Base-by-base conservation (phyloP, 139 green algal species). In the Spirogloea muscicola region DNA sequence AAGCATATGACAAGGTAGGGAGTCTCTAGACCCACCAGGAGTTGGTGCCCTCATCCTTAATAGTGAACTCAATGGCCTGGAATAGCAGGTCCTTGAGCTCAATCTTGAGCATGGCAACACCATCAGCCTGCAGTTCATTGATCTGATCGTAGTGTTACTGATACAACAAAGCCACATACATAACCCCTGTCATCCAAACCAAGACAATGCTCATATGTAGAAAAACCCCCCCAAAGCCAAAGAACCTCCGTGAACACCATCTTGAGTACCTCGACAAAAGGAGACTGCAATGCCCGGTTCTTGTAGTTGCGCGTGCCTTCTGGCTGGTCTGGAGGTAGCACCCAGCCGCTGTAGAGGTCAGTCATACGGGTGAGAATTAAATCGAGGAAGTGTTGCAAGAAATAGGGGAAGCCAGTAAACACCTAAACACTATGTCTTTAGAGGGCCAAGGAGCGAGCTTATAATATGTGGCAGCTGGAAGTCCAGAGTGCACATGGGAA, bases 271-370 rank as follows among this genome's bases (percentile, higher is more conserved):
- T 29, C 42, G 2, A n/a, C 74, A 63, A 87, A 96, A 1, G 89
- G 90, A 16, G 91, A 96, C 81, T 98, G 93, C 79, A 98, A 84
- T 3, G 93, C 93, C 18, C 93, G 83, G 13, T 96, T 85, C 72
- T 98, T 98, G 84, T 98, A 98, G 59, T 90, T 74, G 2, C 86
- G 76, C 3, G 93, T 97, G 57, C 90, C 91, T 31, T 90, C 84
- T 73, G 58, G 68, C 38, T 39, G 38, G 1, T 34, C n/a, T 58
- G 29, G 52, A 66, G 68, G 68, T 36, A 77, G n/a, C 10, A 9
- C 87, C 90, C 68, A 93, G 36, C 59, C 13, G 13, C 65, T 68
- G 65, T 3, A 71, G 21, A 1, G 33, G 18, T 10, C 4, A 29
- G n/a, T n/a, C 13, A 48, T 38, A 2, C 43, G 29, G 39, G 38